A percentile compares a stretch with the other conserved stretches of the same genome.
Conservation (phyloP, 2,329 filamentous ascomycete species). For the Bipolaris cookei region DNA sequence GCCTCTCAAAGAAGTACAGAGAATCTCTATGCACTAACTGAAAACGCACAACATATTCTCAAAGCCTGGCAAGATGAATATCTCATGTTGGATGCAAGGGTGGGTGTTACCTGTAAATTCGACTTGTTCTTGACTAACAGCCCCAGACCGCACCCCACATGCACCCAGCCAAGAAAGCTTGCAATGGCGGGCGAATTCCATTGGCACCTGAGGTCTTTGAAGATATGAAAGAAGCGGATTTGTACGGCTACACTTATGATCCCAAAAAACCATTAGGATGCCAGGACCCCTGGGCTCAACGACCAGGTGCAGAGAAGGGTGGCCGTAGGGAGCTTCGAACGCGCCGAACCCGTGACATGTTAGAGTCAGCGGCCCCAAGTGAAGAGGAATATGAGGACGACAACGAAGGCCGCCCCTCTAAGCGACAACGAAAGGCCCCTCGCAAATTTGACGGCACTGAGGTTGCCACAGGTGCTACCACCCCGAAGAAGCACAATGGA, state of each 20-base stretch:
- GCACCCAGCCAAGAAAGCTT: constrained; percentile 58
- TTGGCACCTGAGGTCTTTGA: constrained; percentile 59
- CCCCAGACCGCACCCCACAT: constrained; percentile 58
- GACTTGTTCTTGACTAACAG: constrained; percentile 29
- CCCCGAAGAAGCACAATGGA: constrained; percentile 44
- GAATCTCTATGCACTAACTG: constrained; percentile 62
- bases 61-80: constrained; percentile 66
- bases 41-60: constrained; percentile 60
- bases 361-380: constrained; percentile 46
- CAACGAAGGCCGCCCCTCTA: constrained; percentile 37
- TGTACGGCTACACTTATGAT: constrained; percentile 67
- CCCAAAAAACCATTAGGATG: constrained; percentile 57
- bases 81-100: constrained; percentile 57
- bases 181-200: constrained; percentile 56
- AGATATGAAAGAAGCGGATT: constrained; percentile 65
- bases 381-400: constrained; percentile 50
- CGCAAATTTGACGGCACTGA: constrained; percentile 46
- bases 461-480: constrained; percentile 37
- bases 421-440: constrained; percentile 45
- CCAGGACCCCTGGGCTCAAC: constrained; percentile 64
- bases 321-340: constrained; percentile 56
- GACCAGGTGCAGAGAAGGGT: constrained; percentile 53
- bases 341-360: constrained; percentile 50
- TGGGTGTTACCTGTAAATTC: constrained; percentile 21
- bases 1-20: constrained; percentile 55